Base-by-base conservation (phyloP, 345 rosid genomes). In the Brassica incana region DNA sequence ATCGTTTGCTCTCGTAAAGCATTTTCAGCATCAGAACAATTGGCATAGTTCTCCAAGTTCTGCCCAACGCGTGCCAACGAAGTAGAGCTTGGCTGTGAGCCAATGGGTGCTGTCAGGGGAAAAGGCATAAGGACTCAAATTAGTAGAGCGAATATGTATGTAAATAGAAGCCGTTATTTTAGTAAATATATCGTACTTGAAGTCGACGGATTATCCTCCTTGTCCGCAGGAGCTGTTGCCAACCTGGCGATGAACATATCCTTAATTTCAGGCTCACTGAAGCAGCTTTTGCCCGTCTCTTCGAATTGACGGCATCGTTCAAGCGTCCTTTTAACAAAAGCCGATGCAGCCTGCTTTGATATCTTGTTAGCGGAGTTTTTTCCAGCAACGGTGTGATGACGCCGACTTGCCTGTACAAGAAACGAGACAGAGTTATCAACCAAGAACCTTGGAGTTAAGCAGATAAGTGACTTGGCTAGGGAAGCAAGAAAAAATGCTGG, bases 241-340 rank as follows among this genome's bases (percentile, higher is more conserved):
- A 81, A 77, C 72, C 87, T 80, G 14, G 88, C 84, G 67, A 85
- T 84, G 84, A 90, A 89, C 86, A 90, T 85, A 77, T 87, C 90
- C 84, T 67, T 91, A 77, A 86, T 78, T 67, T 83, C 79, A 43
- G 92, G 93, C 67, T 91, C 99, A 83, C 85, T 81, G 77, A 95
- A 95, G 86, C 94, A 91, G 87, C 99, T 89, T 80, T 86, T 88
- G 59, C 98, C 97, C 0, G 90, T 84, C 69, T 86, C 88, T 83
- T 95, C 93, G 80, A 83, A 95, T 79, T 84, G 85, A 78, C 70
- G 89, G 81, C 88, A 91, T 63, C 85, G 79, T 48, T 90, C 88
- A 78, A 95, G 85, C 10, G 96, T 89, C 66, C 87, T 86, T 74
- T 80, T 95, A 78, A 89, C 88, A 85, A 90, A 89, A 77, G 94